phyloP scores from a whole-genome alignment of 2,329 filamentous ascomycete genomes.

The Trichoderma hamatum region DNA sequence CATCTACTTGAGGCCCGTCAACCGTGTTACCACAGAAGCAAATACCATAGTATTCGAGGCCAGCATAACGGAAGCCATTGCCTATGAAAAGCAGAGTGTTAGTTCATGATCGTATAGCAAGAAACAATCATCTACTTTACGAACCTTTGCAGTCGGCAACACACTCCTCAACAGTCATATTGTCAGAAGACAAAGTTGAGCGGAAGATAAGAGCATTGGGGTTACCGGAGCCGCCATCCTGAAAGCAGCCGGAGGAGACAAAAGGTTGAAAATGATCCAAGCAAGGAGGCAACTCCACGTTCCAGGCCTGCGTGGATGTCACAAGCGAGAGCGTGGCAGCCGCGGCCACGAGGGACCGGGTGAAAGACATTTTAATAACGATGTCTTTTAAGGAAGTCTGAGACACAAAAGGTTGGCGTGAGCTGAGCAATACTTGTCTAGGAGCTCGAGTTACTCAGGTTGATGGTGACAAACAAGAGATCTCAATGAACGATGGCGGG shows the following conservation, averaged over 20 bases:
- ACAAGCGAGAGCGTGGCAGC: conserved; percentile 46
- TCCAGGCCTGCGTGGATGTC: conserved; percentile 45
- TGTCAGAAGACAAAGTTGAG: conserved; percentile 41
- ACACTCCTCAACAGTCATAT: conserved; percentile 54
- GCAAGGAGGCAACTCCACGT: conserved; percentile 51
- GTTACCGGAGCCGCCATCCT: conserved; percentile 38
- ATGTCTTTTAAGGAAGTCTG: not conserved
- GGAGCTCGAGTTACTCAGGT: not conserved
- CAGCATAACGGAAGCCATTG: conserved; percentile 55
- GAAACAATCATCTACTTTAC: conserved; percentile 23
- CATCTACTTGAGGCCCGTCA: conserved; percentile 54
- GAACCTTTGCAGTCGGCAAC: conserved; percentile 53
- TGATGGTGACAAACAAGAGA: not conserved
- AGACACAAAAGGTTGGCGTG: not conserved
- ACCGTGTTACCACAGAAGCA: conserved; percentile 59
- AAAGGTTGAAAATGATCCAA: conserved; percentile 51
- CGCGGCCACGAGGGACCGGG: conserved; percentile 38
- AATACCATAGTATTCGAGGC: conserved; percentile 54
- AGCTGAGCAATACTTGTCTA: not conserved
- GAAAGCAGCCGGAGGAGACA: conserved; percentile 53
- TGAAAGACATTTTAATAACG: conserved; percentile 27
- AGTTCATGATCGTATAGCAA: not conserved
- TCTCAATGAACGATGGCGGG: not conserved
- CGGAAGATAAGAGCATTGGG: conserved; percentile 47
- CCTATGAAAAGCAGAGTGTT: conserved; percentile 34